These are phyloP conservation scores for Fusarium anthophilum DNA, from an alignment of 2,329 filamentous ascomycete genomes.

Conservation along the genomic window DNA sequence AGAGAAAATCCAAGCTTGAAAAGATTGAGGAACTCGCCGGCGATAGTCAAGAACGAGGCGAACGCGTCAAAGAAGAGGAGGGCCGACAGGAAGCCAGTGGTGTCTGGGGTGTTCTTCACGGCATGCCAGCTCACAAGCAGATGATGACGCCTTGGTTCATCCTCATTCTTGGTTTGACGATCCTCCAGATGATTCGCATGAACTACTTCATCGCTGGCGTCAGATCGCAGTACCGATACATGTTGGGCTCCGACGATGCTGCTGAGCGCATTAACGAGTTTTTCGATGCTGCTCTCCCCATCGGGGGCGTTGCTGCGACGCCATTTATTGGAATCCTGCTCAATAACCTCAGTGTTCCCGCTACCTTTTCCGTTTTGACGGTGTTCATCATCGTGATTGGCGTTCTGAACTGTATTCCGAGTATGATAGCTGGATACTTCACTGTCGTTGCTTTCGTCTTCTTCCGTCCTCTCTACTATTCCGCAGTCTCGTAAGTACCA, in stretches of 20 bases:
- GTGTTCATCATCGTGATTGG: slow-evolving; percentile 65
- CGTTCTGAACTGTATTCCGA: slow-evolving; percentile 71
- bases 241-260: slow-evolving; percentile 62
- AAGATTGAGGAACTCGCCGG: slow-evolving; percentile 73
- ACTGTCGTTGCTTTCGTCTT: slow-evolving; percentile 76
- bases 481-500: slow-evolving; percentile 68
- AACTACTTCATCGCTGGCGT: slow-evolving; percentile 77
- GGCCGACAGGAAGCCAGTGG: slow-evolving; percentile 68
- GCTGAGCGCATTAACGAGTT: slow-evolving; percentile 53
- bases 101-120: slow-evolving; percentile 79
- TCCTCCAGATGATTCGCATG: slow-evolving; percentile 71
- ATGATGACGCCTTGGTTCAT: slow-evolving; percentile 76
- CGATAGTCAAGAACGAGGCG: slow-evolving; percentile 61
- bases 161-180: slow-evolving; percentile 72
- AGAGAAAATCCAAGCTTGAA: slow-evolving; percentile 65
- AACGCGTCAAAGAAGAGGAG: slow-evolving; percentile 65
- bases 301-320: slow-evolving; percentile 74
- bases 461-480: slow-evolving; percentile 81
- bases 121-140: slow-evolving; percentile 69
- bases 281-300: slow-evolving; percentile 63
- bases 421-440: slow-evolving; percentile 69
- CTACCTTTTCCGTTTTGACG: slow-evolving; percentile 68
- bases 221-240: slow-evolving; percentile 73
- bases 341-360: slow-evolving; percentile 71
- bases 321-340: slow-evolving; percentile 78